Base-by-base conservation (phyloP, 148 eudicot genomes). In the Diospyros kaki region DNA sequence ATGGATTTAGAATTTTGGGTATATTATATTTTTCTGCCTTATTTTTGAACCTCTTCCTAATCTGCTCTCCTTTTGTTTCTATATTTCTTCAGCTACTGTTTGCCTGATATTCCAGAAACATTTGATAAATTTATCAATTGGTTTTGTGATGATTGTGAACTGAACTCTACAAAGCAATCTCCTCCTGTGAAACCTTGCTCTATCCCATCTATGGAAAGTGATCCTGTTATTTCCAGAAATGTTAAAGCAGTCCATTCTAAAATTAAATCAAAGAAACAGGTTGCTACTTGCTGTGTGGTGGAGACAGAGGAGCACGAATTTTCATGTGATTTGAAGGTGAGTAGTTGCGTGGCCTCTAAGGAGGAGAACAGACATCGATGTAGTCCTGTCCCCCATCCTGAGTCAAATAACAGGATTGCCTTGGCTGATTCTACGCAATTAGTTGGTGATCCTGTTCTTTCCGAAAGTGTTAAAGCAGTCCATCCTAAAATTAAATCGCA, bases 91-190 rank as follows among this genome's bases (percentile, higher is more conserved):
- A 88, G 94, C 71, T 90, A 92, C 72, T 88, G 97, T 72, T 78
- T 87, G 55, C 84, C 80, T 61, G 38, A 54, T 18, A 64, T 86
- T 50, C 78, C 88, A 14, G 76, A 76, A 61, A 80, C 87, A 15
- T 77, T 83, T 8, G 76, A 75, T 74, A 89, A 83, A 82, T 75
- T 80, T 83, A 86, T 92, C 52, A 61, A 51, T 48, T 92, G 92
- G 91, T 58, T 74, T 67, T 92, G 91, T 78, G 87, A 76, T 65
- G 84, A 86, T 66, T 87, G 89, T 78, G 73, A 76, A 68, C 73
- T 62, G 40, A 13, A 44, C 69, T 14, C 15, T 43, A 64, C 59
- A 63, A 66, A 74, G 28, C 75, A 77, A 58, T 61, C 44, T 58
- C 51, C 73, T 73, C 12, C 17, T 10, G 40, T 41, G 45, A 72